Evolutionary conservation across 305 asterid species (phyloP).

Genomic region (Fraxinus baroniana): DNA sequence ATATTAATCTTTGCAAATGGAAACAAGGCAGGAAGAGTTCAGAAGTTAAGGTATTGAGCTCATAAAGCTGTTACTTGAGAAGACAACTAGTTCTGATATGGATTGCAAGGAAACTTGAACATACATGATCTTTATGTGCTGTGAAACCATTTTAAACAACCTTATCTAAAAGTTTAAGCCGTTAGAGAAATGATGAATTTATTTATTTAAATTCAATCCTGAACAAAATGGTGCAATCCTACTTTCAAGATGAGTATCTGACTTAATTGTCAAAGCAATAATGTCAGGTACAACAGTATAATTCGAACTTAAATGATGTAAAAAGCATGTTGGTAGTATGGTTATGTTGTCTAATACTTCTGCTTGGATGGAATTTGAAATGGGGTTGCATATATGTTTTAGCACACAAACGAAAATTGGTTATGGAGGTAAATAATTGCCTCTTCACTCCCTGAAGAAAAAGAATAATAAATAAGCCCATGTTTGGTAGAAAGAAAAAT

Average conservation of each 20-base stretch:
- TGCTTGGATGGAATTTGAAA: not conserved
- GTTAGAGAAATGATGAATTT: not conserved
- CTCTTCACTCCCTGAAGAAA: not conserved
- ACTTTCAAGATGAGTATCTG: not conserved
- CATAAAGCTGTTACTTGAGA: conserved; percentile 11
- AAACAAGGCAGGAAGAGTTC: conserved; percentile 48
- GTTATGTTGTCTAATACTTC: not conserved
- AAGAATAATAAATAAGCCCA: not conserved
- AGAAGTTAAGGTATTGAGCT: conserved; percentile 64
- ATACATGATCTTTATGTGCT: not conserved
- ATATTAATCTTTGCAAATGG: conserved; percentile 31
- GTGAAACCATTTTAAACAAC: not conserved
- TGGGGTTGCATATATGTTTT: not conserved
- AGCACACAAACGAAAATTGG: conserved; percentile 3
- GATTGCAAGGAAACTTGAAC: not conserved
- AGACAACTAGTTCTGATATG: not conserved
- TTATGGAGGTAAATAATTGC: not conserved
- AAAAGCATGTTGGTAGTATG: not conserved
- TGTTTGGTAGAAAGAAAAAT: not conserved
- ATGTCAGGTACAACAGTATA: not conserved
- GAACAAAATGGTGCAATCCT: not conserved
- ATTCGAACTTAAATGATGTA: not conserved
- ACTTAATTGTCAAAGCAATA: not conserved
- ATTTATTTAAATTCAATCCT: not conserved
- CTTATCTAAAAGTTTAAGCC: not conserved